A percentile compares a stretch with the other conserved stretches of the same genome.
phyloP scores from a whole-genome alignment of 2,329 filamentous ascomycete genomes.

The Escovopsis sp. region DNA sequence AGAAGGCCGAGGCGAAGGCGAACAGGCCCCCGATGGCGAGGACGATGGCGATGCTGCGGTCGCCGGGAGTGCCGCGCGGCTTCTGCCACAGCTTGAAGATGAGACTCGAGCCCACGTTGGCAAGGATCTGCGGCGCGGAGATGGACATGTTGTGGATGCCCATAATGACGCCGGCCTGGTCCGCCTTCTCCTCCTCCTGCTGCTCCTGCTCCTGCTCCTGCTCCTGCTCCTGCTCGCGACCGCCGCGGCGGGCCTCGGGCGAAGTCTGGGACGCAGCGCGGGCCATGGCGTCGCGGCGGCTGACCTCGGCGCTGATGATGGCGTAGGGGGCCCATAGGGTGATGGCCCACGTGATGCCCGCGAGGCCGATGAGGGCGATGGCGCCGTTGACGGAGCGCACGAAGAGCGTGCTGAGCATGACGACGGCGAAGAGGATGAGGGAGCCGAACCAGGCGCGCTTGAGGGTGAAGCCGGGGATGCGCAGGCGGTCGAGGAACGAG shows the following conservation, averaged over 20 bases:
- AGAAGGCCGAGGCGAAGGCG: slow-evolving; percentile 60
- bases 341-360: slow-evolving; percentile 85
- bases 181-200: slow-evolving; percentile 43
- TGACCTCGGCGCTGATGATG: slow-evolving; percentile 86
- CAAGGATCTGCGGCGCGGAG: slow-evolving; percentile 79
- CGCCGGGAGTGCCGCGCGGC: slow-evolving; percentile 67
- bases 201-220: slow-evolving; percentile 14
- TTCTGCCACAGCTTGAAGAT: slow-evolving; percentile 83
- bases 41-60: slow-evolving; percentile 77
- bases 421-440: slow-evolving; percentile 66
- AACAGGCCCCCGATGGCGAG: slow-evolving; percentile 70
- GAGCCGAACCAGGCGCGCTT: slow-evolving; percentile 77
- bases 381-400: slow-evolving; percentile 57
- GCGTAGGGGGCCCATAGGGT: slow-evolving; percentile 93
- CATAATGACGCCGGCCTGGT: slow-evolving; percentile 79
- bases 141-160: slow-evolving; percentile 95
- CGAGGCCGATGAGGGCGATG: slow-evolving; percentile 62
- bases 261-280: slow-evolving; percentile 17
- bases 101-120: slow-evolving; percentile 67
- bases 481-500: slow-evolving; percentile 43
- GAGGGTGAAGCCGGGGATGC: slow-evolving; percentile 73
- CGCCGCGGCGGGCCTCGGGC: no score
- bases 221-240: neutral
- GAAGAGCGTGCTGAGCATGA: slow-evolving; percentile 74
- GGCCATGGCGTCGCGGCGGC: slow-evolving; percentile 53